Conservation (phyloP, 1,139 yeast genomes). For the Taphrina betulina region DNA sequence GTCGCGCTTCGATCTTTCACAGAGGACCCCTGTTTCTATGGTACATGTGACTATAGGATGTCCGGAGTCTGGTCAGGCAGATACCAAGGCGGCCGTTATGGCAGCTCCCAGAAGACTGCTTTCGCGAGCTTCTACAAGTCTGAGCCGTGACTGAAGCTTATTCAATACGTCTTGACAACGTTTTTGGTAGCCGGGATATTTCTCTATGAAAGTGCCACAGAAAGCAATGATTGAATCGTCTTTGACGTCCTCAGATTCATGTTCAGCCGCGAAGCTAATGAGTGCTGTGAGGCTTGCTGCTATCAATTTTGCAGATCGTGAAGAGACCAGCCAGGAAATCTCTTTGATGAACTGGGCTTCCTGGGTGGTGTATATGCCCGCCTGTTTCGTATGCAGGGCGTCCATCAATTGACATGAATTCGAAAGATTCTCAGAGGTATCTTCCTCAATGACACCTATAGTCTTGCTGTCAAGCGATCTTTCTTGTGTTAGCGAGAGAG, state of each 20-base stretch:
- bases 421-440: constrained; percentile 37
- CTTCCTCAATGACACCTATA: constrained; percentile 43
- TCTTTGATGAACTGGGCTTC: constrained; percentile 54
- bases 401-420: constrained; percentile 39
- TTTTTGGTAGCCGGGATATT: constrained; percentile 75
- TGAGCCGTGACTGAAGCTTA: constrained; percentile 37
- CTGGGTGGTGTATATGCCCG: constrained; percentile 34
- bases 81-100: constrained; percentile 4
- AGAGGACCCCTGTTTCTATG: too few relatives aligned
- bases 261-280: constrained; percentile 49
- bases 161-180: constrained; percentile 45
- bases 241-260: constrained; percentile 41
- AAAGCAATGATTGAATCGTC: constrained; percentile 58
- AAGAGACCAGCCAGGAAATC: constrained; percentile 67
- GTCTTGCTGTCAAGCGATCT: constrained; percentile 41
- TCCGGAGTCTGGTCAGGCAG: too few relatives aligned
- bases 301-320: constrained; percentile 75
- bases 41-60: too few relatives aligned
- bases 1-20: too few relatives aligned
- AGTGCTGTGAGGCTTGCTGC: constrained; percentile 71
- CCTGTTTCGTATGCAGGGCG: constrained; percentile 38
- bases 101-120: constrained; percentile 24
- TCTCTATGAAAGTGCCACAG: constrained; percentile 85
- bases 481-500: constrained; percentile 40
- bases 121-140: constrained; percentile 14